Base-by-base conservation (phyloP, 2,329 filamentous ascomycete genomes). In the Capronia epimyces region DNA sequence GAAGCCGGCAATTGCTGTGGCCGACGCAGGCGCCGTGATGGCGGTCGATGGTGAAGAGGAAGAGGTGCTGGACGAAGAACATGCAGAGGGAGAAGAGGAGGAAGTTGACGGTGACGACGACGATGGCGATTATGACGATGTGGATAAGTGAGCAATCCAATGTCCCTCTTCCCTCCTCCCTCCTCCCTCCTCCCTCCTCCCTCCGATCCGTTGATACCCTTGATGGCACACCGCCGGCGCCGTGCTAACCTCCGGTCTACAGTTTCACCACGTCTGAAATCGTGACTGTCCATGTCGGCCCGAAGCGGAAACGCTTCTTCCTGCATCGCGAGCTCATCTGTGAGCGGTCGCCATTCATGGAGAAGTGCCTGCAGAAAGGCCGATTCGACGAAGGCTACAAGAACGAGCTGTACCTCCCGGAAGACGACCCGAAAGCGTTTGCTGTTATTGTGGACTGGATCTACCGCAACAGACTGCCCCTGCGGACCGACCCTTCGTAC, bases 381-480 rank as follows among this genome's bases (percentile, higher is more conserved):
- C 49, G 43, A 7, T 78, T 77, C 56, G 67, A 60, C 44, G 76
- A 78, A 58, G 69, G 72, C 1, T 66, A 65, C 16, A 66, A 70
- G 13, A 73, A 76, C 53, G 67, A 69, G 12, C 70, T 79, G 45
- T 67, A 75, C 57, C 63, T 79, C 1, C 75, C 74, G 0, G 75
- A 78, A 50, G 75, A 78, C 52, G 69, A 77, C 55, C 73, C 75
- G 2, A 69, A 70, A 47, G 70, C 75, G 41, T 78, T 79, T 53
- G 73, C 75, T 50, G 76, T 77, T 54, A 62, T 78, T 36, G 64
- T 79, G 29, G 72, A 61, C 18, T 59, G 59, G 56, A 55, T 61
- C 15, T 61, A 61, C 44, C 37, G 50, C 10, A 54, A 40, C 20
- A 47, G 29, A 25, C 29, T 61, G 13, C 59, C 57, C 3, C 16